phyloP scores from a whole-genome alignment of 2,329 filamentous ascomycete genomes.

The Davidsoniella australis region DNA sequence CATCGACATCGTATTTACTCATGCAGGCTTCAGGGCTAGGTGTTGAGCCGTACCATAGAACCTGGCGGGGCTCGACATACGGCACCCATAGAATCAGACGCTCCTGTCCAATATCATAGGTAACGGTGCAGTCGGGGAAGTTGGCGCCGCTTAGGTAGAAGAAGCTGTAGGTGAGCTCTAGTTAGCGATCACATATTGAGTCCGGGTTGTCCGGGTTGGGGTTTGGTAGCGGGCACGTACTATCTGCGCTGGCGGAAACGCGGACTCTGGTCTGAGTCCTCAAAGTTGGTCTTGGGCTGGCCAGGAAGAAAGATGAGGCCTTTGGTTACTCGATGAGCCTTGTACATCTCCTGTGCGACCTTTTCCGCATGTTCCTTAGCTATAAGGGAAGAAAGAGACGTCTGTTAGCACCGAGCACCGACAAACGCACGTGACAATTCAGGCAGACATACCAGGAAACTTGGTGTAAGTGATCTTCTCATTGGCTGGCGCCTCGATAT shows the following conservation, averaged over 20 bases:
- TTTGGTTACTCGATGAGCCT: conserved; percentile 21
- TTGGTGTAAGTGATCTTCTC: not conserved
- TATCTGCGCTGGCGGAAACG: conserved; percentile 41
- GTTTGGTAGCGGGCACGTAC: conserved; percentile 22
- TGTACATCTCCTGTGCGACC: conserved; percentile 30
- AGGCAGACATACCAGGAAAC: conserved; percentile 5
- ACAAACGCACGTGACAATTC: not conserved
- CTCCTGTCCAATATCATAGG: conserved; percentile 42
- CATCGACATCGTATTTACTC: conserved; percentile 49
- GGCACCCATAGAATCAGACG: conserved; percentile 58
- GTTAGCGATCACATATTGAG: not conserved
- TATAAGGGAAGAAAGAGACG: conserved; percentile 16
- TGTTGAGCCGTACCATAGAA: conserved; percentile 47
- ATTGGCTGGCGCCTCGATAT: not conserved
- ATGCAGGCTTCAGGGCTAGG: conserved; percentile 45
- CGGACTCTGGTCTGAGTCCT: conserved; percentile 41
- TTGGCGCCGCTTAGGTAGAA: conserved; percentile 40
- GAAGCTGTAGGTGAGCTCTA: conserved; percentile 27
- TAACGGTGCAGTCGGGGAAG: conserved; percentile 36
- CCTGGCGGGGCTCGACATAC: conserved; percentile 41
- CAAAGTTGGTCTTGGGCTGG: conserved; percentile 31
- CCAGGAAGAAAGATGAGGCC: conserved; percentile 41
- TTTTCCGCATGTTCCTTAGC: conserved; percentile 41
- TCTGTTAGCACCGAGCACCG: not conserved
- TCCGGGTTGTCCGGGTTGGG: not conserved